phyloP scores from a whole-genome alignment of 164 flowering plant species.

The Chloranthus sessilifolius region DNA sequence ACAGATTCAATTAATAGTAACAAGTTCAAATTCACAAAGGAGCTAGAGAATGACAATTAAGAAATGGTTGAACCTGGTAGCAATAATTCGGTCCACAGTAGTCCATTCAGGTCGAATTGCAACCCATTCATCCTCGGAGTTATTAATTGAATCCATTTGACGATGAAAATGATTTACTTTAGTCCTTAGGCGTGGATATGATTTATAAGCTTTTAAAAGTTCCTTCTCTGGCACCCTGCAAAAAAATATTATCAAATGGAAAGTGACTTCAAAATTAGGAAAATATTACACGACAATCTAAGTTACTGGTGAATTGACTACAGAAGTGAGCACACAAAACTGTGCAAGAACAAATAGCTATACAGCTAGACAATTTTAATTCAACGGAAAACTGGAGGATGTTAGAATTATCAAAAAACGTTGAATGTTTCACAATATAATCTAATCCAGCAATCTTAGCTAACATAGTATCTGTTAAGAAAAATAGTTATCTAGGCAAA shows the following conservation, averaged over 20 bases:
- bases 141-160: constrained; percentile 54
- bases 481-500: too few species aligned
- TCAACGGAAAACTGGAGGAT: too few species aligned
- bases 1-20: neutral
- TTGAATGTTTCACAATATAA: too few species aligned
- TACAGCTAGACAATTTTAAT: too few species aligned
- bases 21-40: neutral
- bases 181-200: constrained; percentile 72
- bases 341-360: too few species aligned
- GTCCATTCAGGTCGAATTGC: constrained; percentile 97
- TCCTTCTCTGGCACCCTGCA: constrained; percentile 94
- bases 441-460: too few species aligned
- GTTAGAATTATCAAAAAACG: too few species aligned
- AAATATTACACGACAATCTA: neutral
- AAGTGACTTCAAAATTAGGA: too few species aligned
- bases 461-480: too few species aligned
- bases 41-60: neutral
- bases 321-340: too few species aligned
- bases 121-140: constrained; percentile 78
- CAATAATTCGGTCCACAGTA: constrained; percentile 88
- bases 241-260: too few species aligned
- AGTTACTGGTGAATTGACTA: too few species aligned
- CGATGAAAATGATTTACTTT: constrained; percentile 82
- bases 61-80: constrained; percentile 56
- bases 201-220: constrained; percentile 79